Base-by-base conservation (phyloP, 192 early-diverging fungal species). In the Mortierella alpina region DNA sequence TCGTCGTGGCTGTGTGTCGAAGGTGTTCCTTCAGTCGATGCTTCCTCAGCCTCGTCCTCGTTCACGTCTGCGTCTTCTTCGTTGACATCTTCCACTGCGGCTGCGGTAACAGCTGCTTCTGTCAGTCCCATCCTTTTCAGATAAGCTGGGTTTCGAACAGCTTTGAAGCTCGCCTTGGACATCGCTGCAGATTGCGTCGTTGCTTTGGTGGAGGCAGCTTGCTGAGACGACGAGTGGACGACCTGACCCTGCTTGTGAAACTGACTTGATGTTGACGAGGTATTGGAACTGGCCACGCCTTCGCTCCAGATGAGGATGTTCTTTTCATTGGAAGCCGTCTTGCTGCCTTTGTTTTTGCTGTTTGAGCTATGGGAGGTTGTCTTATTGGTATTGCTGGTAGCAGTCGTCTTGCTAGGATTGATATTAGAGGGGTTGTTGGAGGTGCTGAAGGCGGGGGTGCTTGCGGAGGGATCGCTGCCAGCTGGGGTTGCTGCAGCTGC, bases 251-350 rank as follows among this genome's bases (percentile, higher is more conserved):
- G 68, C n/a, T 67, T 71, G 1, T 44, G 58, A 23, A 64, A 64
- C 11, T 60, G 45, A 42, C 74, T 8, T 2, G 63, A 31, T 5
- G 54, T 50, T 31, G 68, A 15, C 4, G 68, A 14, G 40, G 58
- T 53, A 51, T 70, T 76, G 2, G 74, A 76, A 23, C 51, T 67
- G 20, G 77, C 77, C 5, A 80, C 77, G 40, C 72, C 58, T 39
- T 71, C 65, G 46, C 70, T 80, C 77, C 77, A 80, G 20, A 72
- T 68, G 52, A 80, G 12, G 15, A 80, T 80, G 46, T 80, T 68
- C 13, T 72, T 72, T 20, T 67, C 42, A 7, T 66, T 63, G 22
- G 74, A 55, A 12, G 49, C 23, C 11, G 63, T 12, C 1, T 70
- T 78, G 39, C 41, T 59, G 8, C 45, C 23, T 14, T 17, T 60